These are phyloP conservation scores for Middelhovenomyces tepae DNA, from an alignment of 805 yeast species.

Conservation along the genomic window DNA sequence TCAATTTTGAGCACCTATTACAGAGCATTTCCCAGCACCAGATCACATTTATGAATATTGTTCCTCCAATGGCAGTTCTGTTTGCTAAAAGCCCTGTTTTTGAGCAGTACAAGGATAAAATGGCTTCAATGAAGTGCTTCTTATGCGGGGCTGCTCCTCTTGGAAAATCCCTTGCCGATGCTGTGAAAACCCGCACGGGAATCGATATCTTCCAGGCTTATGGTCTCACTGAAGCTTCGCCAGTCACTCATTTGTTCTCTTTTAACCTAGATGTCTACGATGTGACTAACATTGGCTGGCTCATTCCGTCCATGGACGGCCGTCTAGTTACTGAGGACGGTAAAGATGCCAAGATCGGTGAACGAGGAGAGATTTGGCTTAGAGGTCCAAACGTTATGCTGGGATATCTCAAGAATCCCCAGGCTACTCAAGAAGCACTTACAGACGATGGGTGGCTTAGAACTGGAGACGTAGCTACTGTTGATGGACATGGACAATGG, in stretches of 20 bases:
- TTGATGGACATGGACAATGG: slow-evolving; percentile 31
- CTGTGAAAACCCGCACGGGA: slow-evolving; percentile 11
- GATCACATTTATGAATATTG: slow-evolving; percentile 34
- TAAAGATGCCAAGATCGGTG: slow-evolving; percentile 41
- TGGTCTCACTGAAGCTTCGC: slow-evolving; percentile 46
- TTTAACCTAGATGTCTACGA: slow-evolving; percentile 34
- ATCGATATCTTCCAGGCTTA: slow-evolving; percentile 15
- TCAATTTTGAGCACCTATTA: slow-evolving; percentile 27
- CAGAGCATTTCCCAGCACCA: slow-evolving; percentile 20
- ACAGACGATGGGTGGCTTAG: slow-evolving; percentile 44
- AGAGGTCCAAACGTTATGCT: slow-evolving; percentile 49
- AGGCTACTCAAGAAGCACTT: slow-evolving; percentile 39
- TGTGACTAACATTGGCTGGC: slow-evolving; percentile 40
- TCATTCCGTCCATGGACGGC: slow-evolving; percentile 40
- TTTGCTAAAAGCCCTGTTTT: slow-evolving; percentile 38
- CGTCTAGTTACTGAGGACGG: slow-evolving; percentile 33
- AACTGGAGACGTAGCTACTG: slow-evolving; percentile 48
- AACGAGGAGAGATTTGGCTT: slow-evolving; percentile 46
- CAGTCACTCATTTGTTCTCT: slow-evolving; percentile 37
- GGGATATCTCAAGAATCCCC: slow-evolving; percentile 41
- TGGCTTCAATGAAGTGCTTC: slow-evolving; percentile 32
- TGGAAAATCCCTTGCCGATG: slow-evolving; percentile 11
- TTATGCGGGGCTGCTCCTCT: slow-evolving; percentile 44
- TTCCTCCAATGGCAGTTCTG: slow-evolving; percentile 35
- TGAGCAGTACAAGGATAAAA: slow-evolving; percentile 35